Evolutionary conservation across 495 filamentous ascomycete species (phyloP).

Genomic region (Hypoxylon lenormandii): DNA sequence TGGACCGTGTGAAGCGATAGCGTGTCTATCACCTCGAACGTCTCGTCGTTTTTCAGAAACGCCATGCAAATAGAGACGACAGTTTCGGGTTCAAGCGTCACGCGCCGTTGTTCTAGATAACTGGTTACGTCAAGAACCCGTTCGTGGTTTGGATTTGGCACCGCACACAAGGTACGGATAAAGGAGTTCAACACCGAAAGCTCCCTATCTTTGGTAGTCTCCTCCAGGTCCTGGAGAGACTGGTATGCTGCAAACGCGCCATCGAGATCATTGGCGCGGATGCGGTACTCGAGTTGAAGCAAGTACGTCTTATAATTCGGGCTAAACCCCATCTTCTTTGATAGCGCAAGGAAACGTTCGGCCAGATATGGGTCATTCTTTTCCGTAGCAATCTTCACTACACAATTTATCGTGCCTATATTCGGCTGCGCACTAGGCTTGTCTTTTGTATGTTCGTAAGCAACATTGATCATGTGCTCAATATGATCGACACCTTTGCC

Average conservation of each 20-base stretch:
- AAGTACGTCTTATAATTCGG: conserved; percentile 75
- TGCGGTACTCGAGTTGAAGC: conserved; percentile 78
- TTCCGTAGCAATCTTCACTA: conserved; percentile 80
- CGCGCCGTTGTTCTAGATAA: conserved; percentile 77
- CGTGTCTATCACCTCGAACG: conserved; percentile 79
- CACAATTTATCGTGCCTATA: conserved; percentile 76
- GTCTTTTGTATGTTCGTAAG: conserved; percentile 62
- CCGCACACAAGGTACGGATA: conserved; percentile 75
- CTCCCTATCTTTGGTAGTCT: conserved; percentile 66
- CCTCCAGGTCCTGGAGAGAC: conserved; percentile 65
- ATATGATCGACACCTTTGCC: conserved; percentile 77
- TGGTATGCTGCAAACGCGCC: conserved; percentile 73
- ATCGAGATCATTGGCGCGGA: conserved; percentile 74
- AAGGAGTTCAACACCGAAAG: conserved; percentile 77
- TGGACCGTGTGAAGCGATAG: conserved; percentile 74
- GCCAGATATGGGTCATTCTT: conserved; percentile 75
- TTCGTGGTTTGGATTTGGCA: conserved; percentile 66
- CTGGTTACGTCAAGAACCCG: conserved; percentile 77
- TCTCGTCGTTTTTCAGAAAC: conserved; percentile 78
- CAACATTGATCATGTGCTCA: conserved; percentile 73
- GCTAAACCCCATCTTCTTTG: conserved; percentile 69
- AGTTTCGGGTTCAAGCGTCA: conserved; percentile 75
- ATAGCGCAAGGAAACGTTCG: conserved; percentile 75
- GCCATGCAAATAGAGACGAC: conserved; percentile 75
- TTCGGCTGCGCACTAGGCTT: conserved; percentile 64